Evolutionary conservation across 352 stramenopile genomes (phyloP).

Genomic region (Peronospora tabacina): DNA sequence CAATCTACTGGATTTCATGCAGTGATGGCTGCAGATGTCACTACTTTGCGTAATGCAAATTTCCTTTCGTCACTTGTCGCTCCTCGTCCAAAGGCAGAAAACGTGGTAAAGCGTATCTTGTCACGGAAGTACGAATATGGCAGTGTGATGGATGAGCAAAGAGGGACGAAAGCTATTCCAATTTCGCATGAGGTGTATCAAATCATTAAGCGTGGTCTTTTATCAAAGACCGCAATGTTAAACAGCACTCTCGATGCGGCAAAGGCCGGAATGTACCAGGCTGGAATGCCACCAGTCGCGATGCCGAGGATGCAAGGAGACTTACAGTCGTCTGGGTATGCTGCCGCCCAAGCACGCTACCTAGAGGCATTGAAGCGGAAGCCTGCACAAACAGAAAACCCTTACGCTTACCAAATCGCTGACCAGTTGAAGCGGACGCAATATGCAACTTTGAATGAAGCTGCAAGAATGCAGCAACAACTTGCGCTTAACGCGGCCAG

Average conservation of each 20-base stretch:
- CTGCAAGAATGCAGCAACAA: slow-evolving; percentile 19
- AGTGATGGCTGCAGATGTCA: slow-evolving; percentile 19
- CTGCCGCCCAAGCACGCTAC: slow-evolving; percentile 20
- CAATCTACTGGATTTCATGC: slow-evolving; percentile 30
- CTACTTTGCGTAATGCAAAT: slow-evolving; percentile 18
- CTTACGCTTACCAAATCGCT: slow-evolving; percentile 19
- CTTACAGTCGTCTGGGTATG: slow-evolving; percentile 21
- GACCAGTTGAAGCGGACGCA: slow-evolving; percentile 33
- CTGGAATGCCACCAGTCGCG: slow-evolving; percentile 14
- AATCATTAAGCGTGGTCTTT: slow-evolving; percentile 25
- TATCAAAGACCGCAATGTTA: slow-evolving; percentile 17
- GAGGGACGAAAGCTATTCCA: slow-evolving; percentile 25
- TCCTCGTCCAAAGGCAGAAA: slow-evolving; percentile 37
- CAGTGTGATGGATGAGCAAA: slow-evolving; percentile 28
- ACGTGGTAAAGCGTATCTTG: slow-evolving; percentile 34
- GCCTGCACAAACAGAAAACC: slow-evolving; percentile 20
- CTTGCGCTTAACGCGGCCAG: slow-evolving; percentile 7
- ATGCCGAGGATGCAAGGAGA: slow-evolving; percentile 24
- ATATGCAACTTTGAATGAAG: slow-evolving; percentile 12
- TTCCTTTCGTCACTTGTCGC: slow-evolving; percentile 33
- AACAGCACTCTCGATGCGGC: slow-evolving; percentile 16
- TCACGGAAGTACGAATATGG: slow-evolving; percentile 49
- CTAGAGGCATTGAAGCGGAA: slow-evolving; percentile 36
- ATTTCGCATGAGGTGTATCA: slow-evolving; percentile 46
- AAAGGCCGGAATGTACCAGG: slow-evolving; percentile 13